phyloP scores from a whole-genome alignment of 345 rosid genomes.

The Linum trigynum region DNA sequence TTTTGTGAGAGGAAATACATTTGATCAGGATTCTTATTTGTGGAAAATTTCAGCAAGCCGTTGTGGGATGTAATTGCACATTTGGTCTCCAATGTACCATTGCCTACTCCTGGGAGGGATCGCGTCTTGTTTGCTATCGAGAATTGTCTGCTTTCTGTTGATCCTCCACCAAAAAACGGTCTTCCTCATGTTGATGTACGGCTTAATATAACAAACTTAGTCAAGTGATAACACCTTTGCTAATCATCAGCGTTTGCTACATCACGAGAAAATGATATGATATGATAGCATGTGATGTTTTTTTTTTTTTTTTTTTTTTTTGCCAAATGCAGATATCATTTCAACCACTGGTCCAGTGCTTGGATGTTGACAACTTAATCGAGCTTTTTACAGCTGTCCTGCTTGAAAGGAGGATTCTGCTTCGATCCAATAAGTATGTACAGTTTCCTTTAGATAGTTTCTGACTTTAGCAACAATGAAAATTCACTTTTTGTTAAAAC shows the following conservation, averaged over 20 bases:
- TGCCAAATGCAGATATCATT: conserved; percentile 70
- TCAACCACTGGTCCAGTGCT: conserved; percentile 89
- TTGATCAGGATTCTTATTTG: conserved; percentile 17
- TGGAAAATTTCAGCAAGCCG: conserved; percentile 72
- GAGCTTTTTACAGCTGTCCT: conserved; percentile 80
- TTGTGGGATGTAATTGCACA: conserved; percentile 77
- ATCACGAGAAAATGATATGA: background rate
- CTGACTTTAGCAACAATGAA: background rate
- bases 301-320: conserved; percentile 9
- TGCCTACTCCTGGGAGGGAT: conserved; percentile 93
- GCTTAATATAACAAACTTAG: conserved; percentile 13
- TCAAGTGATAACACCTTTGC: conserved; percentile 3
- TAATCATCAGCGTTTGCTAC: conserved; percentile 8
- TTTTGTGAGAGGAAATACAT: background rate
- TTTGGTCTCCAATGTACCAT: conserved; percentile 72
- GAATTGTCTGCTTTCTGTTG: conserved; percentile 74
- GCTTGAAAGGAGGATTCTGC: conserved; percentile 85
- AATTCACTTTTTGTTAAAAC: background rate
- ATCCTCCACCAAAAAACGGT: conserved; percentile 85
- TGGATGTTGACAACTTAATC: conserved; percentile 91
- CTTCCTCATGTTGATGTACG: conserved; percentile 96
- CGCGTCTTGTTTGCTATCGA: conserved; percentile 83
- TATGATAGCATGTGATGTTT: background rate
- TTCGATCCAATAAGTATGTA: conserved; percentile 86
- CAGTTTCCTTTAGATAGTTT: conserved; percentile 4